phyloP scores from a whole-genome alignment of 495 filamentous ascomycete genomes.

The Daldinia childiae region DNA sequence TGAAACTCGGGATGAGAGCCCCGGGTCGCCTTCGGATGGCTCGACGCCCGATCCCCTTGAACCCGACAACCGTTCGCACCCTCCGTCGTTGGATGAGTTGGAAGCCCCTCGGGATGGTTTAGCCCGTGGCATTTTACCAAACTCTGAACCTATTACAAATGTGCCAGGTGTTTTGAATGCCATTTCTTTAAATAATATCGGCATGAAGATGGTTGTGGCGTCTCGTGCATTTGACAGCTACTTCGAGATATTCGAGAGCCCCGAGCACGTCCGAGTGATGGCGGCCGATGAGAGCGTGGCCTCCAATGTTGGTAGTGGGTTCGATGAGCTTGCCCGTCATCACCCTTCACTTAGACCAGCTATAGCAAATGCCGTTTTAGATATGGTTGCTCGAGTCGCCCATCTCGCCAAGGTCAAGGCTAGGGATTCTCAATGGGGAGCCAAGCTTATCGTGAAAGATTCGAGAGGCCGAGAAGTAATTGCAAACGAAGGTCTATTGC shows the following conservation, averaged over 20 bases:
- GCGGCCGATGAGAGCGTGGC: constrained; percentile 74
- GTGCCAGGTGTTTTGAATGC: constrained; percentile 91
- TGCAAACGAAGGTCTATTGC: constrained; percentile 54
- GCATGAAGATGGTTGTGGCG: constrained; percentile 88
- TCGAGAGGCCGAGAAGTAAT: constrained; percentile 61
- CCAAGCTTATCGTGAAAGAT: constrained; percentile 75
- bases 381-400: constrained; percentile 83
- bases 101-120: constrained; percentile 56
- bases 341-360: constrained; percentile 82
- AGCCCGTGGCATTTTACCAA: constrained; percentile 81
- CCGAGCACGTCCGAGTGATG: constrained; percentile 85
- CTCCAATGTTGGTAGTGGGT: constrained; percentile 75
- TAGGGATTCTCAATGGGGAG: constrained; percentile 72
- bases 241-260: constrained; percentile 93
- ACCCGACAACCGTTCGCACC: constrained; percentile 54
- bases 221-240: constrained; percentile 84
- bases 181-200: constrained; percentile 87
- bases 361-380: constrained; percentile 80
- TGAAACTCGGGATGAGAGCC: constrained; percentile 47
- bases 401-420: constrained; percentile 74
- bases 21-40: constrained; percentile 49
- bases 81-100: constrained; percentile 54
- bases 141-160: constrained; percentile 83
- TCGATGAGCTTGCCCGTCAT: constrained; percentile 94
- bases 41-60: constrained; percentile 55